Conservation (phyloP, 2,329 filamentous ascomycete genomes). For the Xylariaceae sp. region DNA sequence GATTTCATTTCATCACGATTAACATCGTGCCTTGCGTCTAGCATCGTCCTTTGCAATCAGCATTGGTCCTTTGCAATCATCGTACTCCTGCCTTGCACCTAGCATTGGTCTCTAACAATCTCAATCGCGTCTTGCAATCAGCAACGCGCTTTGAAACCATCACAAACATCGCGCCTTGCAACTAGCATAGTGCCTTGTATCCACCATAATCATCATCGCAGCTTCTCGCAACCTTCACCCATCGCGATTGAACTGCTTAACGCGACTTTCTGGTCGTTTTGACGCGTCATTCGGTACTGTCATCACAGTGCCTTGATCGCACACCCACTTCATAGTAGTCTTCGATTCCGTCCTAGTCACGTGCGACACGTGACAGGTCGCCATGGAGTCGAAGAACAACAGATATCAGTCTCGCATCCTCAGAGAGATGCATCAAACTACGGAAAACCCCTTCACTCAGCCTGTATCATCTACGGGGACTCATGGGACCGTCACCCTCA, state of each 20-base stretch:
- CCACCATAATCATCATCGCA: background rate
- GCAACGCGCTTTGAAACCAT: too few species aligned
- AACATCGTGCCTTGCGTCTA: constrained; percentile 3
- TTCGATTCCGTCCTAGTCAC: constrained; percentile 26
- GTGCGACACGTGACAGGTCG: constrained; percentile 23
- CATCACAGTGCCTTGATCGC: constrained; percentile 11
- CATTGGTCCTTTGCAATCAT: too few species aligned
- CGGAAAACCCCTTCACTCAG: constrained; percentile 60
- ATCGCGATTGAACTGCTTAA: constrained; percentile 1
- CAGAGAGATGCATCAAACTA: constrained; percentile 40
- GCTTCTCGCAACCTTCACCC: constrained; percentile 5
- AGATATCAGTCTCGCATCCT: constrained; percentile 39
- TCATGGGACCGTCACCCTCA: constrained; percentile 59
- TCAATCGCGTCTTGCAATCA: too few species aligned
- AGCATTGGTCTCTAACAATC: too few species aligned
- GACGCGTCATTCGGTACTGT: constrained; percentile 19
- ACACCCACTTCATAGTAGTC: background rate
- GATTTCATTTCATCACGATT: too few species aligned
- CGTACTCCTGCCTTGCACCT: too few species aligned
- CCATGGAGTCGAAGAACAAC: constrained; percentile 34
- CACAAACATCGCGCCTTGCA: constrained; percentile 3
- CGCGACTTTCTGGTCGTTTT: constrained; percentile 1
- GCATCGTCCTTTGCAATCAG: background rate
- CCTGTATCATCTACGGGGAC: constrained; percentile 61
- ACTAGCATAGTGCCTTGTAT: constrained; percentile 2